These are phyloP conservation scores for Schoenoplectus triqueter DNA, from an alignment of 202 grass and related monocot genomes.

Conservation along the genomic window DNA sequence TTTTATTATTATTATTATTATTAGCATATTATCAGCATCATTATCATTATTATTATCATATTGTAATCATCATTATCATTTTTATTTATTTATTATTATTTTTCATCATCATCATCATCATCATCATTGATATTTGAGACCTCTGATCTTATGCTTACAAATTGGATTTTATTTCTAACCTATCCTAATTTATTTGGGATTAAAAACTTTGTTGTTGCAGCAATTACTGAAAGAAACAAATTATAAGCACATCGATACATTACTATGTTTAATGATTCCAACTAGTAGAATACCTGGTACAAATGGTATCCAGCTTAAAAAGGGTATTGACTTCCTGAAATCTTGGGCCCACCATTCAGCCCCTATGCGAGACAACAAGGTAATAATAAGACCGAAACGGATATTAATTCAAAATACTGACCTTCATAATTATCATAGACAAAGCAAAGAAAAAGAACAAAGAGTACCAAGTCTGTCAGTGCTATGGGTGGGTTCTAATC, in stretches of 20 bases:
- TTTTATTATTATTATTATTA: too few relatives aligned
- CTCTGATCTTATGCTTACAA: too few relatives aligned
- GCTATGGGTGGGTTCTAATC: not conserved
- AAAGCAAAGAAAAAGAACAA: not conserved
- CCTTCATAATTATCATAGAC: slow-evolving; percentile 28
- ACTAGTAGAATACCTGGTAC: slow-evolving; percentile 53
- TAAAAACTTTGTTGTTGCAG: too few relatives aligned
- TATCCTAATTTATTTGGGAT: too few relatives aligned
- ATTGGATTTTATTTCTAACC: too few relatives aligned
- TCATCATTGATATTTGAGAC: too few relatives aligned
- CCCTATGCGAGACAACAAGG: slow-evolving; percentile 50
- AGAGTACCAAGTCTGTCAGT: not conserved
- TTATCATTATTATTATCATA: too few relatives aligned
- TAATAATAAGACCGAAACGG: slow-evolving; percentile 34
- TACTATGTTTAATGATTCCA: not conserved
- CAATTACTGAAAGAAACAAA: not conserved
- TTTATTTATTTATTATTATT: too few relatives aligned
- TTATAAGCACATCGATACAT: not conserved
- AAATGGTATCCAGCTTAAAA: slow-evolving; percentile 83
- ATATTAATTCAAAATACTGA: not conserved
- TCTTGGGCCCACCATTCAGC: slow-evolving; percentile 99
- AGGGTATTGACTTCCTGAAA: slow-evolving; percentile 86
- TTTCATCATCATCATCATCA: too few relatives aligned
- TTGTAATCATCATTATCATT: too few relatives aligned
- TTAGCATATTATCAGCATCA: too few relatives aligned